phyloP scores from a whole-genome alignment of 768 basidiomycete species.

The Boletus sp. region DNA sequence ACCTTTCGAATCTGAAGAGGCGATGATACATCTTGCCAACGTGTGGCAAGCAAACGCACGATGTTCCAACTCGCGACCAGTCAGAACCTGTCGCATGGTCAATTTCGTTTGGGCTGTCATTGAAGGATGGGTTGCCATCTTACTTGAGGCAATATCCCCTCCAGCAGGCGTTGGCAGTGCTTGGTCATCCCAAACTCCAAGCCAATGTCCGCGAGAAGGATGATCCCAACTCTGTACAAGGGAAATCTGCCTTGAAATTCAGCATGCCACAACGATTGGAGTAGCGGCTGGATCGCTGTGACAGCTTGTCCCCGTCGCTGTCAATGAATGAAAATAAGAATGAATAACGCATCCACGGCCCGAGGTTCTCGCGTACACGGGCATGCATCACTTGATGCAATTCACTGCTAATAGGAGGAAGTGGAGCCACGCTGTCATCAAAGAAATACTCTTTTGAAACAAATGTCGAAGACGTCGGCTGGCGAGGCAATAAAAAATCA shows the following conservation, averaged over 20 bases:
- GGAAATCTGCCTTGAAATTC: slow-evolving; percentile 72
- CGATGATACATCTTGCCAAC: slow-evolving; percentile 71
- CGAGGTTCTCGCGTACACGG: slow-evolving; percentile 32
- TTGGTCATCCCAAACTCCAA: slow-evolving; percentile 75
- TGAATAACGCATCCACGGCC: slow-evolving; percentile 8
- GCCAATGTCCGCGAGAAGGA: slow-evolving; percentile 74
- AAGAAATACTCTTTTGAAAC: slow-evolving; percentile 57
- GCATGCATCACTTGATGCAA: slow-evolving; percentile 42
- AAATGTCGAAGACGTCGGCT: slow-evolving; percentile 50
- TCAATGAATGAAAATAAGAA: slow-evolving; percentile 1
- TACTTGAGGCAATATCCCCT: slow-evolving; percentile 83
- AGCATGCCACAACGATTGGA: slow-evolving; percentile 74
- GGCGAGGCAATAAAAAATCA: slow-evolving; percentile 61
- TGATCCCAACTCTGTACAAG: slow-evolving; percentile 63
- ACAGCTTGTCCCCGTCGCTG: slow-evolving; percentile 66
- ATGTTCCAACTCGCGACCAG: slow-evolving; percentile 70
- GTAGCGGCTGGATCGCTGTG: slow-evolving; percentile 58
- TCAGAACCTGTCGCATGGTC: slow-evolving; percentile 50
- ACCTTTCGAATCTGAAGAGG: slow-evolving; percentile 49
- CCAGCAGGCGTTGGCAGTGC: slow-evolving; percentile 59
- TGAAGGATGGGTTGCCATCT: slow-evolving; percentile 10
- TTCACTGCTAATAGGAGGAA: slow-evolving; percentile 40
- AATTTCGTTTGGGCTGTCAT: not conserved
- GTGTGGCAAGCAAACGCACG: slow-evolving; percentile 73
- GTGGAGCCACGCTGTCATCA: slow-evolving; percentile 31